Evolutionary conservation across 805 yeast genomes (phyloP), one percentile per base, ranked within the genome.

Genomic region (Cyberlindnera mississippiensis): DNA sequence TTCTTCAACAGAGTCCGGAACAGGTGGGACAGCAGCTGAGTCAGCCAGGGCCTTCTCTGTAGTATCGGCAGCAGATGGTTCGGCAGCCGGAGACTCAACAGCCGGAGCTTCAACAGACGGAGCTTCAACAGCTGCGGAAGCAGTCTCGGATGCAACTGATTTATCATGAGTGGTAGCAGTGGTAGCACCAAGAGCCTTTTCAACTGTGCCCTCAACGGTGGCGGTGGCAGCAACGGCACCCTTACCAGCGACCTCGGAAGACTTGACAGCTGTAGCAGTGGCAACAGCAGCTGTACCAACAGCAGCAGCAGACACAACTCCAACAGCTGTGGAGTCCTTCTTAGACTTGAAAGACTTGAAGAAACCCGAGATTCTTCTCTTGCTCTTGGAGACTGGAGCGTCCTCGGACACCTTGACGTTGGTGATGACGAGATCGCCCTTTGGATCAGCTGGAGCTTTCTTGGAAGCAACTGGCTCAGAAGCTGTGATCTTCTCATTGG

Each of bases 281-380:
- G 41, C 49, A 28, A 32, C 43, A 19, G 39, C 48, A 35, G 52
- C 46, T 22, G 44, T 42, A 15, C 46, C 40, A 15, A 16, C 48
- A 29, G 36, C 41, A 36, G 50, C 37, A n/a, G 43, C 37, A 11
- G 38, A 38, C 13, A 34, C 41, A n/a, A 35, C 45, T 15, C 41
- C 44, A 12, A 34, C 36, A 11, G 37, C 40, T 28, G 40, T 20
- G 24, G 24, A 41, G 11, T 47, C 44, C 37, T 42, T 42, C 42
- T 41, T 47, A 28, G 28, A 19, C 33, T 37, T 42, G 44, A 48
- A 47, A 6, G 41, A 24, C 11, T 44, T 32, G 42, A 50, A 50
- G 33, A 50, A 39, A 3, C 53, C 51, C 6, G 53, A 50, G 11
- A 43, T 39, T 31, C 45, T 41, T 48, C 48, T 50, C 48, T 50